Base-by-base conservation (phyloP, 768 basidiomycete genomes). In the Leccinum barrowsii region DNA sequence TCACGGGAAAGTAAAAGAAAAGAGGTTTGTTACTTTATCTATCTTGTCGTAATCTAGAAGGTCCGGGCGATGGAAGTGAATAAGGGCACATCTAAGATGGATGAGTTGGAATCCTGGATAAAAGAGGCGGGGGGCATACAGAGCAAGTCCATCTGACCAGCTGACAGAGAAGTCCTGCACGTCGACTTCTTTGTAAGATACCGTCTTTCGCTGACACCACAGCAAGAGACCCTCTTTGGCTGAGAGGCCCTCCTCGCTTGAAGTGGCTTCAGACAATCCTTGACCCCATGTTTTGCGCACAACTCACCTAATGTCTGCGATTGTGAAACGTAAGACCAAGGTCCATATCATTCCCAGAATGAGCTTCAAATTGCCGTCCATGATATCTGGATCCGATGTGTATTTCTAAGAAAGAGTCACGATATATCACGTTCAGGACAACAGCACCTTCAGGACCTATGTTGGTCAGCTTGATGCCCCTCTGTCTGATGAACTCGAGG, bases 271-370 rank as follows among this genome's bases (percentile, higher is more conserved):
- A 62, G 59, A 48, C 51, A 17, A 53, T 7, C 42, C 48, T 53
- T 26, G 19, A 54, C 52, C 30, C 26, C 47, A 46, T 10, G 34
- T 28, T n/a, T 35, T 34, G 48, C 13, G 28, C 34, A 57, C 22
- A 26, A 76, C 85, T 59, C 63, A 94, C 95, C 88, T 97, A 77
- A 99, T 98, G 66, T 95, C 94, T 22, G 97, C 95, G 63, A 99
- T 98, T 5, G 95, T 97, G 73, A 98, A 98, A 12, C 96, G 89
- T 32, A 98, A 81, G 67, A 99, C 94, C 37, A 98, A 82, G 0
- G 93, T 96, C 97, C 97, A 98, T 63, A 99, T 98, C 95, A 95
- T 93, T 32, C 94, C 95, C n/a, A 98, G 83, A 53, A 96, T 98
- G 56, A 99, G 88, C 75, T 98, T 99, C 62, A 95, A 74, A 72